Evolutionary conservation across 2,329 filamentous ascomycete genomes (phyloP).

Genomic region (Aspergillus fumigatiaffinis): DNA sequence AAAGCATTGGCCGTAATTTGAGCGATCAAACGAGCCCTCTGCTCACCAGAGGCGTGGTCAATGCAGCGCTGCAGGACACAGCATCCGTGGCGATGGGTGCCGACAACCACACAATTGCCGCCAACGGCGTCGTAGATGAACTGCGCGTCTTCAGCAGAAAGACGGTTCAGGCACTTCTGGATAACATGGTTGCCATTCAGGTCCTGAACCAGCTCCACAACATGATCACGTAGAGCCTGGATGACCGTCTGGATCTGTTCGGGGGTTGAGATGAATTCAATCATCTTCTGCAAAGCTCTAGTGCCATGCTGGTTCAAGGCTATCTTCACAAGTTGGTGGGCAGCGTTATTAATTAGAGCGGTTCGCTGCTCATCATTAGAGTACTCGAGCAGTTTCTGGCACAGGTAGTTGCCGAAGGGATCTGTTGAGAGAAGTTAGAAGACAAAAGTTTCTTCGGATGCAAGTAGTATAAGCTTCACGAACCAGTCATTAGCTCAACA

Average conservation of each 20-base stretch:
- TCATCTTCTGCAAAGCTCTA: conserved; percentile 97
- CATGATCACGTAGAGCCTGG: conserved; percentile 72
- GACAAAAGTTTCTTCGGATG: background rate
- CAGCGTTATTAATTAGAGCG: conserved; percentile 83
- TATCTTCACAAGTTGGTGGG: conserved; percentile 83
- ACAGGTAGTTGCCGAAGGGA: conserved; percentile 98
- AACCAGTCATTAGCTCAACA: conserved; percentile 88
- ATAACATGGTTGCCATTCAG: conserved; percentile 99
- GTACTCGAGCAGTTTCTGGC: conserved; percentile 95
- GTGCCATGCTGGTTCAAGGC: conserved; percentile 97
- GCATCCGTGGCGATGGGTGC: conserved; percentile 95
- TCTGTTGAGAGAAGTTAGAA: conserved; percentile 48
- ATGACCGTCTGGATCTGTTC: conserved; percentile 87
- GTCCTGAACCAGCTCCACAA: conserved; percentile 94
- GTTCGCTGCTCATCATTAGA: conserved; percentile 95
- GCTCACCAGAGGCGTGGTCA: conserved; percentile 85
- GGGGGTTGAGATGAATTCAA: conserved; percentile 85
- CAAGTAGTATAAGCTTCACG: conserved; percentile 12
- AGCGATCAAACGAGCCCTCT: conserved; percentile 81
- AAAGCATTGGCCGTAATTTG: conserved; percentile 88
- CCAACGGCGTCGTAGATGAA: conserved; percentile 98
- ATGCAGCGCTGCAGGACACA: conserved; percentile 98
- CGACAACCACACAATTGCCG: conserved; percentile 78
- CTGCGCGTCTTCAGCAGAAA: conserved; percentile 76
- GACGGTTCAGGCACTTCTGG: conserved; percentile 96